These are phyloP conservation scores for Sporothrix schenckii DNA, from an alignment of 2,329 filamentous ascomycete species.

Conservation along the genomic window DNA sequence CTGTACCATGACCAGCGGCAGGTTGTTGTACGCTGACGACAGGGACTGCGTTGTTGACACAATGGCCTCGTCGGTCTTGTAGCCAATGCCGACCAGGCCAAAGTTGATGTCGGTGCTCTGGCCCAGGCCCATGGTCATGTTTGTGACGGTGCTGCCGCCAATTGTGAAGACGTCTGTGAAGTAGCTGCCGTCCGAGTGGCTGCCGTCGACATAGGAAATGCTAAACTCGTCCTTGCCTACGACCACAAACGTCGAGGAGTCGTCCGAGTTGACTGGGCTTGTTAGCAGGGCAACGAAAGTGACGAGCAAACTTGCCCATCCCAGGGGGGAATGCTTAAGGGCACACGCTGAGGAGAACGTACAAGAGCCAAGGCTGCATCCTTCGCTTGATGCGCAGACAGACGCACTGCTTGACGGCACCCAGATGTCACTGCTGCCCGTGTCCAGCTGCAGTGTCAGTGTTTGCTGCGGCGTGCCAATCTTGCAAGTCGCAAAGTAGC, in stretches of 20 bases:
- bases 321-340: too few species aligned
- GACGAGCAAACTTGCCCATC: too few species aligned
- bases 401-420: constrained; percentile 49
- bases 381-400: constrained; percentile 46
- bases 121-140: constrained; percentile 63
- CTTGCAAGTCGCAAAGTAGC: constrained; percentile 60
- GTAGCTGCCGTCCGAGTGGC: constrained; percentile 60
- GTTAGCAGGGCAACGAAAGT: constrained; percentile 12
- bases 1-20: constrained; percentile 66
- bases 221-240: constrained; percentile 52
- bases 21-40: constrained; percentile 54
- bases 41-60: constrained; percentile 40
- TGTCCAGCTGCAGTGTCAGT: constrained; percentile 63
- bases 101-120: constrained; percentile 57
- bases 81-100: constrained; percentile 64
- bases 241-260: constrained; percentile 53
- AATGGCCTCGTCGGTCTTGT: constrained; percentile 58
- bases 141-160: constrained; percentile 54
- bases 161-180: constrained; percentile 61
- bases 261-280: constrained; percentile 48
- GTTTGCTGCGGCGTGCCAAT: constrained; percentile 62
- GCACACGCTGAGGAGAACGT: constrained; percentile 19
- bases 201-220: constrained; percentile 65
- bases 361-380: constrained; percentile 40
- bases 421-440: constrained; percentile 68